Evolutionary conservation across 2,329 filamentous ascomycete genomes (phyloP).

Genomic region (Camptophora hylomeconis): DNA sequence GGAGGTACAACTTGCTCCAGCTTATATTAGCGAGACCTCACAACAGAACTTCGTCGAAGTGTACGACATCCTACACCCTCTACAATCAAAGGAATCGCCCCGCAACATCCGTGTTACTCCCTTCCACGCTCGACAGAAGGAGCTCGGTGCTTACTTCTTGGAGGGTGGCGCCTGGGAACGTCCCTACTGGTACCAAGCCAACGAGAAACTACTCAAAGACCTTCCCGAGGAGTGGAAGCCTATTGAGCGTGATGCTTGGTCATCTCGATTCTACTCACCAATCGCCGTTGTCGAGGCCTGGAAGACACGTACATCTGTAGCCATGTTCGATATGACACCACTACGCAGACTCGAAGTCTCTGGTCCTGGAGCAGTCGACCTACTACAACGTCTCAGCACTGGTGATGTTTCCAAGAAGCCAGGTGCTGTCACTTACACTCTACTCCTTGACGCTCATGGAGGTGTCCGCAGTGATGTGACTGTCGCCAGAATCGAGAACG

Average conservation of each 20-base stretch:
- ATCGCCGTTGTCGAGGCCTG: constrained; percentile 49
- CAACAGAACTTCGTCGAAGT: constrained; percentile 51
- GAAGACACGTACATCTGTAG: constrained; percentile 50
- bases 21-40: constrained; percentile 46
- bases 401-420: constrained; percentile 28
- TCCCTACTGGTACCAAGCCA: constrained; percentile 49
- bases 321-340: constrained; percentile 51
- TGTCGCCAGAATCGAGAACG: constrained; percentile 37
- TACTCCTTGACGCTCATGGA: constrained; percentile 41
- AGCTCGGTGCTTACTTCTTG: constrained; percentile 42
- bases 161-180: constrained; percentile 49
- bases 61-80: constrained; percentile 51
- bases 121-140: constrained; percentile 41
- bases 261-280: constrained; percentile 43
- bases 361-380: constrained; percentile 42
- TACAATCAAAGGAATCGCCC: constrained; percentile 44
- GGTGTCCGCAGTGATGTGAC: constrained; percentile 46
- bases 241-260: constrained; percentile 45
- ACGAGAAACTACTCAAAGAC: constrained; percentile 36
- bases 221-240: constrained; percentile 44
- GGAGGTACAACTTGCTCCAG: constrained; percentile 41
- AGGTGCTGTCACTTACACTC: constrained; percentile 42
- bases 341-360: constrained; percentile 45
- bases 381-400: constrained; percentile 37
- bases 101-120: constrained; percentile 47